phyloP scores from a whole-genome alignment of 495 filamentous ascomycete species.

The Amphirosellinia nigrospora region DNA sequence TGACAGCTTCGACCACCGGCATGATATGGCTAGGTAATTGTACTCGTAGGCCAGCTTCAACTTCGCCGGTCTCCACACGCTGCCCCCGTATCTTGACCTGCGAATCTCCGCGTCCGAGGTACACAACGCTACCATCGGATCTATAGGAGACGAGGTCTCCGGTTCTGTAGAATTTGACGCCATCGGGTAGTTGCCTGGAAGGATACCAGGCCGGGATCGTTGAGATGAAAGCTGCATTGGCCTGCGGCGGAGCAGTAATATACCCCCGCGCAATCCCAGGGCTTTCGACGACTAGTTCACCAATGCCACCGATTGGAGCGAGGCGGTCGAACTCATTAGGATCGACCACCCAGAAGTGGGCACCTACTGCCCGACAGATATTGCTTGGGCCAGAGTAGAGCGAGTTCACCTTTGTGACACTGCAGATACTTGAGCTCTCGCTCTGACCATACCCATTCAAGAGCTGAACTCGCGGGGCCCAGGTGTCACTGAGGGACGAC shows the following conservation, averaged over 20 bases:
- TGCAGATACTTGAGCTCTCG: slow-evolving; percentile 39
- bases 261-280: slow-evolving; percentile 59
- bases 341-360: slow-evolving; percentile 40
- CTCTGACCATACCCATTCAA: slow-evolving; percentile 34
- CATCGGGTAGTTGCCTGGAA: slow-evolving; percentile 9
- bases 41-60: slow-evolving; percentile 40
- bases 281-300: slow-evolving; percentile 55
- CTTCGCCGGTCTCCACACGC: slow-evolving; percentile 52
- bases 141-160: slow-evolving; percentile 45
- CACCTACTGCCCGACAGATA: slow-evolving; percentile 45
- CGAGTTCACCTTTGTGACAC: slow-evolving; percentile 33
- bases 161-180: slow-evolving; percentile 42
- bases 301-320: slow-evolving; percentile 51
- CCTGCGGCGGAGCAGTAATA: slow-evolving; percentile 58
- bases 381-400: slow-evolving; percentile 39
- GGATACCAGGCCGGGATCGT: slow-evolving; percentile 51
- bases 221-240: slow-evolving; percentile 53
- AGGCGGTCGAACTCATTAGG: slow-evolving; percentile 40
- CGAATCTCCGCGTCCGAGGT: slow-evolving; percentile 50
- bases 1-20: slow-evolving; percentile 9
- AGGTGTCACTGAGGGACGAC: slow-evolving; percentile 28
- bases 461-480: slow-evolving; percentile 39
- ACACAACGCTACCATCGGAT: slow-evolving; percentile 46
- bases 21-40: slow-evolving; percentile 28
- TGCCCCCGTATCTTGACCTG: slow-evolving; percentile 55